These are phyloP conservation scores for Extremus antarcticus DNA, from an alignment of 495 filamentous ascomycete species.

Conservation along the genomic window DNA sequence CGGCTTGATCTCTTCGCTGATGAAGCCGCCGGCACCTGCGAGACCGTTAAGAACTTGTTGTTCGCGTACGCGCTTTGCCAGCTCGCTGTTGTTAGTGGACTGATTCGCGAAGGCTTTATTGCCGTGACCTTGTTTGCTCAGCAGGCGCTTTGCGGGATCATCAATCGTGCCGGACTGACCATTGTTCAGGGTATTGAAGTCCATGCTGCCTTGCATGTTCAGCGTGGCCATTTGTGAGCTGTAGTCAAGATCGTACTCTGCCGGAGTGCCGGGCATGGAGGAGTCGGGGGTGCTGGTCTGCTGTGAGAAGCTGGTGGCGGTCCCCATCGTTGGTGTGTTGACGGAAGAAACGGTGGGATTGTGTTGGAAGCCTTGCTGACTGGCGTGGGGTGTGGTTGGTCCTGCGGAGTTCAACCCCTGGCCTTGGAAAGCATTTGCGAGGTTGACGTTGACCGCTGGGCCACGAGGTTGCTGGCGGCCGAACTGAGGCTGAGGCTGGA, in stretches of 20 bases:
- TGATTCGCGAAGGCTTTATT: slow-evolving; percentile 57
- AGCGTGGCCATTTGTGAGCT: slow-evolving; percentile 6
- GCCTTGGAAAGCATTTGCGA: slow-evolving; percentile 49
- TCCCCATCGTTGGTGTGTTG: slow-evolving; percentile 74
- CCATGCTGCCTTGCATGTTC: slow-evolving; percentile 13
- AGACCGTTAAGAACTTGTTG: slow-evolving; percentile 59
- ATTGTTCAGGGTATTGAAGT: slow-evolving; percentile 20
- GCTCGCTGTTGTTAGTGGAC: slow-evolving; percentile 63
- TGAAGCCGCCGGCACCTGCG: slow-evolving; percentile 27
- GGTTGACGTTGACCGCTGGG: slow-evolving; percentile 62
- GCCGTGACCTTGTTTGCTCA: slow-evolving; percentile 67
- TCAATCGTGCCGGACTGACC: slow-evolving; percentile 63
- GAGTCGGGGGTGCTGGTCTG: slow-evolving; percentile 64
- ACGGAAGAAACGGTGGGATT: slow-evolving; percentile 98
- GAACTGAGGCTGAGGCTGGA: slow-evolving; percentile 48
- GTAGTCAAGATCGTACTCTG: slow-evolving; percentile 41
- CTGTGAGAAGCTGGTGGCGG: slow-evolving; percentile 42
- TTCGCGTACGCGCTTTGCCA: slow-evolving; percentile 56
- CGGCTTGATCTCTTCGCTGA: slow-evolving; percentile 66
- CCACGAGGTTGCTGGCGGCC: slow-evolving; percentile 53
- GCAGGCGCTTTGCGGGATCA: slow-evolving; percentile 87
- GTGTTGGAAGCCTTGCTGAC: slow-evolving; percentile 64
- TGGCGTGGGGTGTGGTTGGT: slow-evolving; percentile 70
- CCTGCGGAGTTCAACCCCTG: slow-evolving; percentile 76
- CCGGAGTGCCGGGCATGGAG: slow-evolving; percentile 63